Evolutionary conservation across 768 basidiomycete genomes (phyloP), one percentile per base, ranked within the genome.

Genomic region (Mycena epipterygia): DNA sequence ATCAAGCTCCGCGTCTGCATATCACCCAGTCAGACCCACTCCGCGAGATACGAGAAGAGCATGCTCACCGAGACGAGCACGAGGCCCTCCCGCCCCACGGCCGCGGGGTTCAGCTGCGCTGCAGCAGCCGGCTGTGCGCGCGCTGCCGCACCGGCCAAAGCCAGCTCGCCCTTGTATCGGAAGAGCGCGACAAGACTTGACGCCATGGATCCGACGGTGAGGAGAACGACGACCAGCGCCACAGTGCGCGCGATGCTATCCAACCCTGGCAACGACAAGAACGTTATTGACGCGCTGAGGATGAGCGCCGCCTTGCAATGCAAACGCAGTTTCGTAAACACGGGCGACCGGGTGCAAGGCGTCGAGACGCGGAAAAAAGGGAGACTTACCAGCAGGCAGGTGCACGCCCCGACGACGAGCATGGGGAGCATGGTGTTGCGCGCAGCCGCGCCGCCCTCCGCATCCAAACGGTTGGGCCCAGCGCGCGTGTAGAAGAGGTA

Each of bases 251-350:
- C 82, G 25, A 91, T 71, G 67, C 83, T 86, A 78, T 91, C 90
- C 79, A 95, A 73, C 42, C 90, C 92, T 74, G 94, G 93, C 61
- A 95, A 86, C 58, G 92, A 89, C 77, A 95, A 87, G 81, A 95
- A 90, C 30, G 93, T 94, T 65, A 94, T 91, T 44, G 93, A 93
- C 35, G 93, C 91, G 73, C 94, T 94, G 67, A 95, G 83, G 27
- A 95, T 86, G 67, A 95, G 86, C 32, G 94, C 94, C 74, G 93
- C 93, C 94, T 95, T 78, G 55, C 71, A 48, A 68, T 78, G 55
- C 71, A 48, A 68, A 68, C 42, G 63, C 71, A 52, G 44, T 51
- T 46, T 46, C 21, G 35, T 37, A 37, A 46, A n/a, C 73, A 49
- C 77, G 60, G 55, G 81, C 76, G 56, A 80, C 67, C 49, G 79